Percentiles rank a stretch among this genome's conserved stretches.
Evolutionary conservation across 1,284 basidiomycete species (phyloP).

Genomic region (Porogramme epimiltina): DNA sequence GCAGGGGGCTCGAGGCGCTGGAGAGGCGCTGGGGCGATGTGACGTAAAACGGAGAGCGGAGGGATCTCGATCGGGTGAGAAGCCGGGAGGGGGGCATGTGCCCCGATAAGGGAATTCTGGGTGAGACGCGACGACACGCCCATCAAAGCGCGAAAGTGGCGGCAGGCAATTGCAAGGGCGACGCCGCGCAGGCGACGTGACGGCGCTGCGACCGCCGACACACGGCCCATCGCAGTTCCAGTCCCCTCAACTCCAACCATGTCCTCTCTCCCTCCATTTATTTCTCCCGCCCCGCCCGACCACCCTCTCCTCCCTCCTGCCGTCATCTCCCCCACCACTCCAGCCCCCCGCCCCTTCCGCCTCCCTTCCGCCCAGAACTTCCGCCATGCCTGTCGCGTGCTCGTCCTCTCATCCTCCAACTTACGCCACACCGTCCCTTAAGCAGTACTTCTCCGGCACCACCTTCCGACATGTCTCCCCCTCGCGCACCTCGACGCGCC

Average conservation of each 20-base stretch:
- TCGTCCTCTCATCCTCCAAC: background rate
- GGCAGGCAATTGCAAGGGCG: background rate
- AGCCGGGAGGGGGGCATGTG: background rate
- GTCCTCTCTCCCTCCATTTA: background rate
- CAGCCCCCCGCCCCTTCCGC: background rate
- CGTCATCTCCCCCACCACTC: background rate
- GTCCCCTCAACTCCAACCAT: too few relatives aligned
- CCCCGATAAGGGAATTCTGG: background rate
- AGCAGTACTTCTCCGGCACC: conserved; percentile 1
- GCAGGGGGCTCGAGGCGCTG: too few relatives aligned
- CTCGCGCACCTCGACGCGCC: conserved; percentile 8
- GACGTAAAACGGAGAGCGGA: background rate
- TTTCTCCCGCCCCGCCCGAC: background rate
- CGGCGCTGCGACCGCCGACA: background rate
- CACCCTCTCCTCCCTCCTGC: background rate
- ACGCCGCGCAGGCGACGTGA: conserved; percentile 1
- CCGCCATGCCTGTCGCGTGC: conserved; percentile 5
- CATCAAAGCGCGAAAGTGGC: conserved; percentile 9
- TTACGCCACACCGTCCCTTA: conserved; percentile 1
- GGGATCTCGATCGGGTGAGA: background rate
- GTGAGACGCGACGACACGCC: background rate
- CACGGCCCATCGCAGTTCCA: too few relatives aligned
- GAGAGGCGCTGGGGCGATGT: too few relatives aligned
- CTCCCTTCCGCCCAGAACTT: background rate
- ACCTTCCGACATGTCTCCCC: conserved; percentile 4